Base-by-base conservation (phyloP, 139 green algal species). In the Volvox reticuliferus region DNA sequence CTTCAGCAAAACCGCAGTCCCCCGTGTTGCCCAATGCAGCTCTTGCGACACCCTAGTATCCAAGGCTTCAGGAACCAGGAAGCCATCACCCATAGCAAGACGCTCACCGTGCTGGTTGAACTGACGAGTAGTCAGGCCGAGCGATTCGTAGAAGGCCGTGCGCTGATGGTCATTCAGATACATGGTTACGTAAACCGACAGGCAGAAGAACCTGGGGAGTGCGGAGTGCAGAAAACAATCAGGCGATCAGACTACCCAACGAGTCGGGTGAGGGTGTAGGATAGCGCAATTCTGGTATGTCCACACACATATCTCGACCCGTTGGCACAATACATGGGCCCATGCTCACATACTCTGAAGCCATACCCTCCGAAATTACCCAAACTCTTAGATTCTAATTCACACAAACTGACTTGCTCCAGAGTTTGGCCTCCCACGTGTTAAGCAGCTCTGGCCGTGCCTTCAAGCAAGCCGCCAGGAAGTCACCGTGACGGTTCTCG, bases 111-210 rank as follows among this genome's bases (percentile, higher is more conserved):
- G 97, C 96, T 97, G 95, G 95, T 99, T 97, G 94, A 99, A 99
- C 93, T 98, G 87, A 26, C 91, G 98, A 32, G 97, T 99, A 92
- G 98, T 95, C 75, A 99, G 91, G 94, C 98, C 98, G 20, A 99
- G 85, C 32, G 96, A 93, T 91, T 98, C 95, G 94, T 99, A 99
- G 95, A 99, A 99, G 32, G 91, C 88, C 63, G 93, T 93, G 79
- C 98, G 94, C 91, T 97, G 92, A 94, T 99, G 97, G 94, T 99
- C 98, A 95, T 99, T 99, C 44, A 99, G 96, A 94, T 99, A 99
- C 98, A 99, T 99, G 91, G 98, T 99, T 81, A 99, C 95, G 95
- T 99, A 99, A 75, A 99, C 98, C 0, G 95, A 98, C 69, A 99
- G 95, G 96, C 98, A 99, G 97, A 99, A 99, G 96, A 99, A 99